Conservation (phyloP, 2,329 filamentous ascomycete species). For the Botrytis deweyae region DNA sequence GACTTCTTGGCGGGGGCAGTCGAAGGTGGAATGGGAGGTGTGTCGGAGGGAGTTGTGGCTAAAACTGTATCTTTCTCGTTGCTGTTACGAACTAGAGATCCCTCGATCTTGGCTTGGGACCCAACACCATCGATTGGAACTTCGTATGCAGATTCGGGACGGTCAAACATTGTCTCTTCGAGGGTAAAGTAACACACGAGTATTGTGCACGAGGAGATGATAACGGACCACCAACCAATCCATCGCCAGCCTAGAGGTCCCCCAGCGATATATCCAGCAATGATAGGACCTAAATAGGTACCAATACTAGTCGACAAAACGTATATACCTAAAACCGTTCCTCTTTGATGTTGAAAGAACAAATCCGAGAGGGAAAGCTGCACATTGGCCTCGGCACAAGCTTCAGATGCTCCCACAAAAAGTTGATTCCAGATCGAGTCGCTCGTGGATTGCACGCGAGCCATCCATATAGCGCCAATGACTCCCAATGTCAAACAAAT, state of each 20-base stretch:
- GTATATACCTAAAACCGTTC: constrained; percentile 54
- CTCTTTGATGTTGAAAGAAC: constrained; percentile 58
- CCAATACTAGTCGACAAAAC: constrained; percentile 56
- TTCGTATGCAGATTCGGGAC: constrained; percentile 41
- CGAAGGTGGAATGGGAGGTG: constrained; percentile 13
- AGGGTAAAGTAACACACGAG: constrained; percentile 51
- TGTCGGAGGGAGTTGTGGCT: constrained; percentile 21
- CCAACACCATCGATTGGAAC: constrained; percentile 32
- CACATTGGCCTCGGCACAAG: constrained; percentile 55
- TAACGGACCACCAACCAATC: constrained; percentile 53
- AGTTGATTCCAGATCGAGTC: constrained; percentile 56
- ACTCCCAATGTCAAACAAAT: constrained; percentile 51
- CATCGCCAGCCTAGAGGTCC: constrained; percentile 53
- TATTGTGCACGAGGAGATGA: constrained; percentile 49
- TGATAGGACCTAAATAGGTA: constrained; percentile 54
- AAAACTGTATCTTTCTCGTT: constrained; percentile 25
- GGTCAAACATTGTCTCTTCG: constrained; percentile 53
- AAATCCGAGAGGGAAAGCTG: constrained; percentile 58
- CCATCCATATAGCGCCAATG: constrained; percentile 55
- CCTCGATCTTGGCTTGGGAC: background rate
- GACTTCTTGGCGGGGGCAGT: constrained; percentile 41
- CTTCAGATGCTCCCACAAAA: constrained; percentile 57
- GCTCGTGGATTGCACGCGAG: constrained; percentile 43
- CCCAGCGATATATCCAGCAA: constrained; percentile 52
- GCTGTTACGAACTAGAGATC: background rate